A percentile compares a stretch with the other conserved stretches of the same genome.
These are phyloP conservation scores for Phyllostachys edulis DNA, from an alignment of 176 grass and related monocot species.

Conservation along the genomic window DNA sequence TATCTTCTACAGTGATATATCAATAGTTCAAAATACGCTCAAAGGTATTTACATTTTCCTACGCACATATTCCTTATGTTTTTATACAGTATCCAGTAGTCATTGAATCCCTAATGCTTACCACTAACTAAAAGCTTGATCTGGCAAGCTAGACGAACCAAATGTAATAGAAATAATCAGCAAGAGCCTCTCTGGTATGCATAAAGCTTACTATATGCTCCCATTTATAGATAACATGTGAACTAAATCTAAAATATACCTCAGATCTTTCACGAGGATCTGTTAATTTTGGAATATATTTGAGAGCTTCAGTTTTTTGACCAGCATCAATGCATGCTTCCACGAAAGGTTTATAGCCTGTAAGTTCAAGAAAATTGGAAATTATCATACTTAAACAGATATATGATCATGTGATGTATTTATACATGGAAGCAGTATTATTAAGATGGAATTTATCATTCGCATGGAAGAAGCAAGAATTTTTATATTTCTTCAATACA, in stretches of 20 bases:
- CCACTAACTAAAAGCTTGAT: constrained; percentile 5
- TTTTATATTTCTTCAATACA: not conserved
- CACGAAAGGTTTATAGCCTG: constrained; percentile 93
- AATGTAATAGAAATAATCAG: not conserved
- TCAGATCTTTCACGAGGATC: constrained; percentile 86
- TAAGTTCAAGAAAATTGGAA: constrained; percentile 6
- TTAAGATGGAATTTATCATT: constrained; percentile 5
- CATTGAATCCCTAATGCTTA: not conserved
- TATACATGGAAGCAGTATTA: not conserved
- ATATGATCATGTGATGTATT: not conserved
- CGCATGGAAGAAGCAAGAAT: not conserved
- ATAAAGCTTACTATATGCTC: not conserved
- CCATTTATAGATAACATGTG: not conserved
- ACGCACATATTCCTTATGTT: not conserved
- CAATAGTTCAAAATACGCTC: not conserved
- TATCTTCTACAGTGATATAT: not conserved
- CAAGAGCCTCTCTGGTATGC: constrained; percentile 2
- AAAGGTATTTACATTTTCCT: not conserved
- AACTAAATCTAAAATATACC: constrained; percentile 43
- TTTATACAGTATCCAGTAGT: not conserved
- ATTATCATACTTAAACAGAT: constrained; percentile 1
- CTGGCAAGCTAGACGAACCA: not conserved
- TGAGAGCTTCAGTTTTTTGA: constrained; percentile 81
- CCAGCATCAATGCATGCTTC: constrained; percentile 98
- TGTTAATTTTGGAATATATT: constrained; percentile 76